Evolutionary conservation across 2,329 filamentous ascomycete genomes (phyloP).

Genomic region (Xylaria sp.): DNA sequence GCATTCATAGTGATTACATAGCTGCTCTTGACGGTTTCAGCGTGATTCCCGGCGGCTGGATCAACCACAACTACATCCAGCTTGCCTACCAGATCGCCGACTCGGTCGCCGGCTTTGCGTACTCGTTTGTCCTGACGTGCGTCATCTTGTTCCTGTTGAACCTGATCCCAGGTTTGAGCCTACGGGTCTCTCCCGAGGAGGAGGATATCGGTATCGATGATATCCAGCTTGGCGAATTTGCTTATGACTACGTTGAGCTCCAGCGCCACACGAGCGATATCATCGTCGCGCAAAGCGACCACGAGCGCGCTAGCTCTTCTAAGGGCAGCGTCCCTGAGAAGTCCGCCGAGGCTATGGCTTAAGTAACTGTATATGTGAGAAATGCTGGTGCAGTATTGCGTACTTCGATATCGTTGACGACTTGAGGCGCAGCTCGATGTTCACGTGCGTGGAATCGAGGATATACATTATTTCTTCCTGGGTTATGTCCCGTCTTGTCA

Average conservation of each 20-base stretch:
- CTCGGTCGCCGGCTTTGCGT: conserved; percentile 66
- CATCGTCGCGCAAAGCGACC: conserved; percentile 14
- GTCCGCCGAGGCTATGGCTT: conserved; percentile 26
- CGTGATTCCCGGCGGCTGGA: conserved; percentile 67
- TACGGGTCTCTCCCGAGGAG: conserved; percentile 69
- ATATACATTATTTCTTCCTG: conserved; percentile 11
- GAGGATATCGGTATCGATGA: conserved; percentile 75
- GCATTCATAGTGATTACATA: conserved; percentile 64
- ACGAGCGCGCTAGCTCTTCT: conserved; percentile 33
- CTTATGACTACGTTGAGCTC: conserved; percentile 81
- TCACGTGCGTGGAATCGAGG: conserved; percentile 3
- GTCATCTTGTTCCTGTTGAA: conserved; percentile 74
- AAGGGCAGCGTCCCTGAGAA: conserved; percentile 40
- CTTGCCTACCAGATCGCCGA: conserved; percentile 75
- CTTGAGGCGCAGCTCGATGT: background rate
- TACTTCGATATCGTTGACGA: background rate
- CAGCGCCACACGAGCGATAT: conserved; percentile 63
- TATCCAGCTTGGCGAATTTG: conserved; percentile 80
- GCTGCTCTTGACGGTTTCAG: conserved; percentile 73
- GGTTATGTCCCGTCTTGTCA: conserved; percentile 8
- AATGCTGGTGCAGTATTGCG: background rate
- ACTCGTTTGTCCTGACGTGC: conserved; percentile 71
- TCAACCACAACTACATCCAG: conserved; percentile 73
- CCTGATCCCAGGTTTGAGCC: conserved; percentile 71
- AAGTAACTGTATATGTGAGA: background rate